phyloP scores from a whole-genome alignment of 169 alveolate genomes.

The Perkinsus chesapeaki region DNA sequence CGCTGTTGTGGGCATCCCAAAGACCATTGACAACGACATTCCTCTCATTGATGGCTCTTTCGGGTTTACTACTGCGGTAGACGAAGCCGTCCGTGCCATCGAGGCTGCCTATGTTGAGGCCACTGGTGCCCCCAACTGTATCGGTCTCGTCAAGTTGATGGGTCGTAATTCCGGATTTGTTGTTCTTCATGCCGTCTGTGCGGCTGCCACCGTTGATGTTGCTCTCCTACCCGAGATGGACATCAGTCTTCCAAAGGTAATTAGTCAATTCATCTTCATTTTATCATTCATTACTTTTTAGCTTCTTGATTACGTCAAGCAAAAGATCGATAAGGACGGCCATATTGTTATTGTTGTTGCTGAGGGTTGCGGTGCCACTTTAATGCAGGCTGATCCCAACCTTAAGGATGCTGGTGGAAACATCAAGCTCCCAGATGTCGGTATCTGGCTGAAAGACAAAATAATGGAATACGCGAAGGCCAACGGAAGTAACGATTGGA shows the following conservation, averaged over 20 bases:
- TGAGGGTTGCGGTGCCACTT: slow-evolving; percentile 73
- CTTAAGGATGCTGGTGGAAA: slow-evolving; percentile 47
- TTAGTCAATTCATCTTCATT: background rate
- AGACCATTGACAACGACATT: slow-evolving; percentile 85
- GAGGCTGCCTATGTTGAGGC: slow-evolving; percentile 74
- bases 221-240: slow-evolving; percentile 71
- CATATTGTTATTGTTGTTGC: slow-evolving; percentile 75
- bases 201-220: slow-evolving; percentile 67
- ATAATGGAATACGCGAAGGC: slow-evolving; percentile 55
- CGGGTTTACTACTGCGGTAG: slow-evolving; percentile 72
- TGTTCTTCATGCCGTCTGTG: slow-evolving; percentile 58
- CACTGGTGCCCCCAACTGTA: slow-evolving; percentile 65
- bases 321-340: slow-evolving; percentile 39
- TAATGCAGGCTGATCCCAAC: slow-evolving; percentile 10
- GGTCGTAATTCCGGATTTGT: slow-evolving; percentile 75
- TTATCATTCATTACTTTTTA: background rate
- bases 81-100: slow-evolving; percentile 61
- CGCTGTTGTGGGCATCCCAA: slow-evolving; percentile 71
- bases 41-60: slow-evolving; percentile 74
- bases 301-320: slow-evolving; percentile 17
- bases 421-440: slow-evolving; percentile 48
- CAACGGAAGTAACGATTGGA: slow-evolving; percentile 34
- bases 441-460: slow-evolving; percentile 51
- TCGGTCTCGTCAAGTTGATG: slow-evolving; percentile 76
- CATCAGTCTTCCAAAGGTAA: background rate